Conservation (phyloP, 352 stramenopile species). For the Phytopythium sindhum region DNA sequence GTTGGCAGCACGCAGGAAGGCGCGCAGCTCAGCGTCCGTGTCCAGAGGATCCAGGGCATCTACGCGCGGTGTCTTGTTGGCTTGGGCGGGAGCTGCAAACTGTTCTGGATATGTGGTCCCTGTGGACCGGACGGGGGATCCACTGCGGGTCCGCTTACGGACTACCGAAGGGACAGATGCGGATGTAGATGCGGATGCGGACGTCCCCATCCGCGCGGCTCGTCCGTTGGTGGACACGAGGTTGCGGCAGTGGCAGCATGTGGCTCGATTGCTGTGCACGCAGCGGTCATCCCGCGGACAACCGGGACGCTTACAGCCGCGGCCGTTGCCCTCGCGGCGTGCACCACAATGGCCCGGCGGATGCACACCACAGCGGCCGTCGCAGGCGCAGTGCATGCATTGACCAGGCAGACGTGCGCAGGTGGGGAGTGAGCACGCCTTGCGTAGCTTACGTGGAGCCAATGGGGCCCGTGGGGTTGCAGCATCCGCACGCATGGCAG, state of each 20-base stretch:
- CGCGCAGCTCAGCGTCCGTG: slow-evolving; percentile 19
- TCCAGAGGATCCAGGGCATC: slow-evolving; percentile 12
- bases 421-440: slow-evolving; percentile 64
- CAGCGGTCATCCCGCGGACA: slow-evolving; percentile 63
- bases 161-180: neutral
- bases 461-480: neutral
- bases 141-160: slow-evolving; percentile 9
- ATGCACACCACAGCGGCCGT: slow-evolving; percentile 65
- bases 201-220: slow-evolving; percentile 27
- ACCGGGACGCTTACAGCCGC: slow-evolving; percentile 57
- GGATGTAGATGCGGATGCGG: neutral
- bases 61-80: slow-evolving; percentile 9
- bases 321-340: slow-evolving; percentile 56
- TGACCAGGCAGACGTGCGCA: slow-evolving; percentile 49
- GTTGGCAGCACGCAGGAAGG: slow-evolving; percentile 28
- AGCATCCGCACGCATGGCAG: neutral
- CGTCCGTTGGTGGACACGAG: slow-evolving; percentile 58
- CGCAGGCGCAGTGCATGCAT: slow-evolving; percentile 84
- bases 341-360: slow-evolving; percentile 48
- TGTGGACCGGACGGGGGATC: neutral
- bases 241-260: slow-evolving; percentile 77
- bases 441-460: slow-evolving; percentile 50
- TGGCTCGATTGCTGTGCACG: slow-evolving; percentile 67
- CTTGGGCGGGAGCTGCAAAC: neutral
- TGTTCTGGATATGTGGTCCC: slow-evolving; percentile 1